Evolutionary conservation across 768 basidiomycete species (phyloP).

Genomic region (Cystobasidium tubakii): DNA sequence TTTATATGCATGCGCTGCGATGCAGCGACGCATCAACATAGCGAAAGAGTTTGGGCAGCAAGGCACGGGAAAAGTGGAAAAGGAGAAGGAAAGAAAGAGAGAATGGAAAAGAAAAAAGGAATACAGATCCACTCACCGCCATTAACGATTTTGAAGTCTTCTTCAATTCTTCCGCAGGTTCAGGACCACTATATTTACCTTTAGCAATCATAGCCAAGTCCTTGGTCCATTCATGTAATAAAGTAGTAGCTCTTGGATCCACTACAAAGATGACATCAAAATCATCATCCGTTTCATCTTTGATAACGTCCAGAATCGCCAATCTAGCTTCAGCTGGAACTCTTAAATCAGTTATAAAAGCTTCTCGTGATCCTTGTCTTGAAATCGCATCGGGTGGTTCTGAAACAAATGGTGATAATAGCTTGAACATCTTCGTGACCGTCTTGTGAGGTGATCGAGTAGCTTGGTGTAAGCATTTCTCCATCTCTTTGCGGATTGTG

Average conservation of each 20-base stretch:
- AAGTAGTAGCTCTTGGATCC: conserved; percentile 26
- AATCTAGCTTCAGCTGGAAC: conserved; percentile 2
- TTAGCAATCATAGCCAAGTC: conserved; percentile 24
- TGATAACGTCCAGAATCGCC: conserved; percentile 3
- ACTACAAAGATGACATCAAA: conserved; percentile 26
- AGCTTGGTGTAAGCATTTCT: conserved; percentile 1
- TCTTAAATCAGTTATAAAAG: conserved; percentile 10
- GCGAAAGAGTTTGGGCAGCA: not conserved
- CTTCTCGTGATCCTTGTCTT: conserved; percentile 14
- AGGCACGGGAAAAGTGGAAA: not conserved
- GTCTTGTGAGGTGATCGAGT: conserved; percentile 22
- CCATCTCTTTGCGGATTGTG: not conserved
- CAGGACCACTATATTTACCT: conserved; percentile 14
- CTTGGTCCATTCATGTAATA: conserved; percentile 29
- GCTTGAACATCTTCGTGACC: conserved; percentile 22
- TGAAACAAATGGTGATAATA: conserved; percentile 14
- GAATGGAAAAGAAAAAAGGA: not conserved
- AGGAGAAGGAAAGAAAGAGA: not conserved
- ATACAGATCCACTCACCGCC: conserved; percentile 22
- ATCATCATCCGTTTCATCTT: conserved; percentile 15
- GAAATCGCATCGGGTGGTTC: conserved; percentile 14
- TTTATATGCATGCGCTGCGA: not conserved
- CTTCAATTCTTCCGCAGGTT: not conserved
- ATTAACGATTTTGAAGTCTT: conserved; percentile 20
- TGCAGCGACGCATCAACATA: not conserved